These are phyloP conservation scores for Blastobotrys parvus DNA, from an alignment of 805 yeast species.

Conservation along the genomic window DNA sequence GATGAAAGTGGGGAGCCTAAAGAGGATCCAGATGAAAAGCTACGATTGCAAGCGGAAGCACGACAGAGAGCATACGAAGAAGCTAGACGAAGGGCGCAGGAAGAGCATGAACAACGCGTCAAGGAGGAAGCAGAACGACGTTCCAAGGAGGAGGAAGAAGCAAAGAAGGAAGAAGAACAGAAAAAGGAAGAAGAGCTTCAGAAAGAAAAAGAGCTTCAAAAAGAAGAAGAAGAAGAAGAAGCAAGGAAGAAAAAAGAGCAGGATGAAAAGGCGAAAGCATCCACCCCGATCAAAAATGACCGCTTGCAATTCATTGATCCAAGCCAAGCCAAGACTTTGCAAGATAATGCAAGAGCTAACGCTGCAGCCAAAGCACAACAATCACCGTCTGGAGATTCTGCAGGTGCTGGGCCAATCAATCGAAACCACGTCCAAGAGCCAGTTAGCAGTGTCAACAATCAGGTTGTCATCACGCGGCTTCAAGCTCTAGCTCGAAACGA, in stretches of 20 bases:
- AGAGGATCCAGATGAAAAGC: constrained; percentile 1
- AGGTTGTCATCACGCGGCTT: constrained; percentile 76
- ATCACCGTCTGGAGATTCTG: neutral
- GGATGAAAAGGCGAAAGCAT: neutral
- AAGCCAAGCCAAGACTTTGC: neutral
- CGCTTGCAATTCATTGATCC: neutral
- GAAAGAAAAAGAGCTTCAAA: neutral
- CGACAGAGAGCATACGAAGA: constrained; percentile 1
- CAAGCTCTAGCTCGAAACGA: constrained; percentile 76
- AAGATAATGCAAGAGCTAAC: neutral
- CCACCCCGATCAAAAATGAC: neutral
- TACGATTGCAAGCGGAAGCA: neutral
- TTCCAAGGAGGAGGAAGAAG: neutral
- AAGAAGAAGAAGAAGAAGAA: neutral
- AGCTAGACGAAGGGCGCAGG: neutral
- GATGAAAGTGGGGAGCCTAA: constrained; percentile 31
- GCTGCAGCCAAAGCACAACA: neutral
- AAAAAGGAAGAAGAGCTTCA: neutral
- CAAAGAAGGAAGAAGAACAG: neutral
- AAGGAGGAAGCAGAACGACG: neutral
- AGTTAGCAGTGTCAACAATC: constrained; percentile 32
- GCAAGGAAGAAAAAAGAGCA: neutral
- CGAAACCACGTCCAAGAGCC: constrained; percentile 2
- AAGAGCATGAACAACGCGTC: neutral
- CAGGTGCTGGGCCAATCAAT: neutral